These are phyloP conservation scores for Microdochium trichocladiopsis DNA, from an alignment of 2,329 filamentous ascomycete genomes.

Conservation along the genomic window DNA sequence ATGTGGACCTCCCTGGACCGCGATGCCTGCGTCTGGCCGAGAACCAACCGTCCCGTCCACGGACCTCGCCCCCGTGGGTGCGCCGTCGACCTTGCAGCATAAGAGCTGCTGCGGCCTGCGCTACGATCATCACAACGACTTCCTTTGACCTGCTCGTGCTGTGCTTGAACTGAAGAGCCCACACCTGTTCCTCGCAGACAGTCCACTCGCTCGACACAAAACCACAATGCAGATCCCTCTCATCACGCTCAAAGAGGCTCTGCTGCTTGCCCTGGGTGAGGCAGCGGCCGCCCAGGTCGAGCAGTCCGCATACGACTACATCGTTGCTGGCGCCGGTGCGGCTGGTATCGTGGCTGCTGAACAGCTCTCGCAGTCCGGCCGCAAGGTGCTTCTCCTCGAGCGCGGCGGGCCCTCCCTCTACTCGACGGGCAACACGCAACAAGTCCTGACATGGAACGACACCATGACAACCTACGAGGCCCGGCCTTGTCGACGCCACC, in stretches of 20 bases:
- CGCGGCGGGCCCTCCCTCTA: constrained; percentile 8
- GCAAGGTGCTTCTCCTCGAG: constrained; percentile 3
- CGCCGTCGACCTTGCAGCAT: too few relatives aligned
- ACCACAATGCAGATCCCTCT: not conserved
- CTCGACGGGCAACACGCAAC: constrained; percentile 6
- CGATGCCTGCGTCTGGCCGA: too few relatives aligned
- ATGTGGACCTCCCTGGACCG: too few relatives aligned
- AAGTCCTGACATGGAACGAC: constrained; percentile 16
- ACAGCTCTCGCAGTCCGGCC: constrained; percentile 1
- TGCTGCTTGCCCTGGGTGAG: constrained; percentile 2
- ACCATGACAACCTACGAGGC: constrained; percentile 13
- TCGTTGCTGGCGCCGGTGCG: constrained; percentile 19
- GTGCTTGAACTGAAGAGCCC: too few relatives aligned
- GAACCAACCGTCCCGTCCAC: too few relatives aligned
- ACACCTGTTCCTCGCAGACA: too few relatives aligned
- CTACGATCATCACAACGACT: too few relatives aligned
- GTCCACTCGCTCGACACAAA: not conserved
- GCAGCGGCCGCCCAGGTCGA: constrained; percentile 1
- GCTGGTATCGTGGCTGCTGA: constrained; percentile 6
- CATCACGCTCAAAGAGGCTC: constrained; percentile 2
- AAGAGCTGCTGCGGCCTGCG: too few relatives aligned
- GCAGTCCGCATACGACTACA: constrained; percentile 17
- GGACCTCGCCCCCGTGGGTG: too few relatives aligned
- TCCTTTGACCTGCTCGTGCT: too few relatives aligned
- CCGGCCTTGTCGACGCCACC: constrained; percentile 8